phyloP scores from a whole-genome alignment of 2,329 filamentous ascomycete genomes.

The Onygenales sp. region DNA sequence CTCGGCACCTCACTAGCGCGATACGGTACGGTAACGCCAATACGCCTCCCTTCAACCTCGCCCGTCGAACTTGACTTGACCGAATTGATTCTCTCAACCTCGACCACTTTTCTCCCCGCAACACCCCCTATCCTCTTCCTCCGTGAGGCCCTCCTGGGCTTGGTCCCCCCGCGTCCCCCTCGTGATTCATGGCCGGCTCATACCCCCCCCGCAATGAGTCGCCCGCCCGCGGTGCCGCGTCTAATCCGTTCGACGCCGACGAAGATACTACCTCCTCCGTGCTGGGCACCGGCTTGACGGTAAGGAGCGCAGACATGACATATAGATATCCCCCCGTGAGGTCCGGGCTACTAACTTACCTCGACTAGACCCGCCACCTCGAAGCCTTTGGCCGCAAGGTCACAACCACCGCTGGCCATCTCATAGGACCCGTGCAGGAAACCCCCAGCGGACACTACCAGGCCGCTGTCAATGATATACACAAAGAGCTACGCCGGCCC shows the following conservation, averaged over 20 bases:
- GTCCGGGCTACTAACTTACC: slow-evolving; percentile 5
- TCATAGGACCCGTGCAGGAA: slow-evolving; percentile 59
- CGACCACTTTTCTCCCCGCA: background rate
- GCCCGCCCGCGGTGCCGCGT: slow-evolving; percentile 29
- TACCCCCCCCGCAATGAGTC: slow-evolving; percentile 34
- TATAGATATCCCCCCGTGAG: background rate
- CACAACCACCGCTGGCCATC: slow-evolving; percentile 80
- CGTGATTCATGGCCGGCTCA: slow-evolving; percentile 30
- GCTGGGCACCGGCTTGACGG: slow-evolving; percentile 40
- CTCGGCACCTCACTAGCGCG: background rate
- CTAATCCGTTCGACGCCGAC: slow-evolving; percentile 28
- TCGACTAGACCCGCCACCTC: slow-evolving; percentile 64
- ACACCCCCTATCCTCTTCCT: background rate
- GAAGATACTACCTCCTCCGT: slow-evolving; percentile 31
- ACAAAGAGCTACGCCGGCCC: slow-evolving; percentile 78
- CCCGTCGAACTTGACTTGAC: background rate
- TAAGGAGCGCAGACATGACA: slow-evolving; percentile 16
- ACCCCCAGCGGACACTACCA: slow-evolving; percentile 62
- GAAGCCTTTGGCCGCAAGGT: slow-evolving; percentile 93
- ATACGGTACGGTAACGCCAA: background rate
- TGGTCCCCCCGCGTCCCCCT: background rate
- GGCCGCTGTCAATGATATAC: slow-evolving; percentile 76
- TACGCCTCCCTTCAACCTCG: background rate
- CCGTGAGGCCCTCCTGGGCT: background rate
- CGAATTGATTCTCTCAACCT: background rate